phyloP scores from a whole-genome alignment of 1,139 yeast genomes.

The Geotrichum histeridarum region DNA sequence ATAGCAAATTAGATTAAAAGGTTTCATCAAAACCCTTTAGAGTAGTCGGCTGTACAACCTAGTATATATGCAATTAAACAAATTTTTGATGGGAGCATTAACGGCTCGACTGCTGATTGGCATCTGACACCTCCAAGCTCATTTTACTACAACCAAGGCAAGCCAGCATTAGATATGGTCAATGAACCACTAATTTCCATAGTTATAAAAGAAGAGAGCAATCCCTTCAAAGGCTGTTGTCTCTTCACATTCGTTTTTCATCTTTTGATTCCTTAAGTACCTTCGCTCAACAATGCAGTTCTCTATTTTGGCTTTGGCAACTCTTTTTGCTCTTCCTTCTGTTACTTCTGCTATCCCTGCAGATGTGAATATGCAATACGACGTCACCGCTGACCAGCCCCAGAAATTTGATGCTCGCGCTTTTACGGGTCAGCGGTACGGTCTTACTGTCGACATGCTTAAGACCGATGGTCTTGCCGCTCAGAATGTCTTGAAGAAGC shows the following conservation, averaged over 20 bases:
- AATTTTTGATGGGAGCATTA: too few relatives aligned
- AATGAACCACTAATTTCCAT: too few relatives aligned
- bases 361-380: constrained; percentile 2
- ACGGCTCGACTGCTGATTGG: too few relatives aligned
- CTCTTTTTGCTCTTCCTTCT: constrained; percentile 10
- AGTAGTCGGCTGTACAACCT: too few relatives aligned
- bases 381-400: constrained; percentile 43
- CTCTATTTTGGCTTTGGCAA: constrained; percentile 8
- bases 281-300: constrained; percentile 6
- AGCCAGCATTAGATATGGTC: too few relatives aligned
- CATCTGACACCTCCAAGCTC: too few relatives aligned
- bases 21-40: too few relatives aligned
- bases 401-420: constrained; percentile 36
- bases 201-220: background rate
- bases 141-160: too few relatives aligned
- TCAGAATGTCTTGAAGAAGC: constrained; percentile 31
- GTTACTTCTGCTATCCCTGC: constrained; percentile 1
- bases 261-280: background rate
- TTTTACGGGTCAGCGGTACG: constrained; percentile 39
- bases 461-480: constrained; percentile 39
- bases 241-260: background rate
- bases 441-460: constrained; percentile 43
- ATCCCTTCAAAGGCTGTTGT: too few relatives aligned
- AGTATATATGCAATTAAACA: too few relatives aligned
- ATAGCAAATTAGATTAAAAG: too few relatives aligned